Percentiles rank a stretch among this genome's conserved stretches.
Evolutionary conservation across 2,329 filamentous ascomycete species (phyloP).

Genomic region (Xylaria sp.): DNA sequence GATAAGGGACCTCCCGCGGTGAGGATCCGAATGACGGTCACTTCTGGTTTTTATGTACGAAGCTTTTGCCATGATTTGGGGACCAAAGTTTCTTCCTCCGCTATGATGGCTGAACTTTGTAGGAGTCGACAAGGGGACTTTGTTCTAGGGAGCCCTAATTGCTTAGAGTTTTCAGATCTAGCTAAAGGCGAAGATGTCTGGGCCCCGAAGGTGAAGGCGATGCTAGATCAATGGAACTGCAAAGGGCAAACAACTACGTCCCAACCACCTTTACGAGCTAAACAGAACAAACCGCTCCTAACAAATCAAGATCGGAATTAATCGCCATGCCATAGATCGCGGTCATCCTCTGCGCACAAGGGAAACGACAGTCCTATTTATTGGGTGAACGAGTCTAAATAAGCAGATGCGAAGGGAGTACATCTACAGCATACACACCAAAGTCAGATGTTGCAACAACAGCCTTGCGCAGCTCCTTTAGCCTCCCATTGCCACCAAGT

Average conservation of each 20-base stretch:
- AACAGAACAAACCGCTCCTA: slow-evolving; percentile 23
- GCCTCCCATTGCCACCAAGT: slow-evolving; percentile 38
- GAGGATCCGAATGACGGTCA: slow-evolving; percentile 88
- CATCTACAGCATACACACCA: neutral
- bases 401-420: neutral
- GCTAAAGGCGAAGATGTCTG: slow-evolving; percentile 81
- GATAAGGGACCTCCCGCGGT: slow-evolving; percentile 78
- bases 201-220: slow-evolving; percentile 75
- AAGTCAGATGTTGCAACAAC: slow-evolving; percentile 21
- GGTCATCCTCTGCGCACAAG: neutral
- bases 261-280: slow-evolving; percentile 34
- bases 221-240: slow-evolving; percentile 57
- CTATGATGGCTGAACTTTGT: slow-evolving; percentile 84
- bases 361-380: neutral
- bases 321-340: neutral
- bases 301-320: neutral
- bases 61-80: slow-evolving; percentile 94
- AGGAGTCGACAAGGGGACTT: slow-evolving; percentile 87
- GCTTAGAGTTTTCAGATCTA: slow-evolving; percentile 82
- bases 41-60: slow-evolving; percentile 95
- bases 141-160: slow-evolving; percentile 73
- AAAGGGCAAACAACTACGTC: slow-evolving; percentile 30
- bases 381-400: neutral
- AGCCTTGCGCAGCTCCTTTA: slow-evolving; percentile 56
- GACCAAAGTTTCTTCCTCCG: slow-evolving; percentile 80